Evolutionary conservation across 2,329 filamentous ascomycete genomes (phyloP), one percentile per base, ranked within the genome.

Genomic region (Fusarium ramigenum): DNA sequence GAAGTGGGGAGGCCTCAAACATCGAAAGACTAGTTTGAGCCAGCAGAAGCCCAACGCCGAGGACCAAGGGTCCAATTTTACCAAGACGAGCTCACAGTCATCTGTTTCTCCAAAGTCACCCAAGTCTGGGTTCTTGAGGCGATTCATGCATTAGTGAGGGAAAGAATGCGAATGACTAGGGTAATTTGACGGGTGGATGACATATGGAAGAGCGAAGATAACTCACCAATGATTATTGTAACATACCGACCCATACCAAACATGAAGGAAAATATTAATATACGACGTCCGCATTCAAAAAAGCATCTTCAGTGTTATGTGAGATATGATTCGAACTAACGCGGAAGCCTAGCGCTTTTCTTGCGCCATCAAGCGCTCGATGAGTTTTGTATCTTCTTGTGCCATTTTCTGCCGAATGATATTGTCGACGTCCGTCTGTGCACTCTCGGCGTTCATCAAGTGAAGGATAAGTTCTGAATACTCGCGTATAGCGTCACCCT

Each of bases 401-500:
- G 81, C 83, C 21, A 86, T 77, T 70, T 88, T 84, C 67, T 84
- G 82, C 70, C 85, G 82, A 46, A 88, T 77, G 10, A 83, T 47
- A 11, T 80, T 80, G 11, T 81, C 80, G 12, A 82, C 78, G 32
- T 84, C 80, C 7, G 75, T 69, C 14, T 73, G 74, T 12, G 74
- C 72, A 28, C 74, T 78, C 40, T 80, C 79, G 19, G 76, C 75
- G 47, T 81, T 80, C 61, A 90, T 81, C 39, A 90, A 79, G 63
- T 86, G 83, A 53, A 87, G 76, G 23, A 92, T 84, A 28, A 91
- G 81, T 69, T 89, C 87, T 52, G 86, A 87, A 75, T 90, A 92
- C 79, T 91, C 90, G 59, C 87, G 83, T 36, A 92, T 83, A 9
- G 84, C 90, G 73, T 91, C 88, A 36, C 89, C 89, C 64, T 87